phyloP scores from a whole-genome alignment of 1,284 basidiomycete genomes.

The Uromyces viciae-fabae region DNA sequence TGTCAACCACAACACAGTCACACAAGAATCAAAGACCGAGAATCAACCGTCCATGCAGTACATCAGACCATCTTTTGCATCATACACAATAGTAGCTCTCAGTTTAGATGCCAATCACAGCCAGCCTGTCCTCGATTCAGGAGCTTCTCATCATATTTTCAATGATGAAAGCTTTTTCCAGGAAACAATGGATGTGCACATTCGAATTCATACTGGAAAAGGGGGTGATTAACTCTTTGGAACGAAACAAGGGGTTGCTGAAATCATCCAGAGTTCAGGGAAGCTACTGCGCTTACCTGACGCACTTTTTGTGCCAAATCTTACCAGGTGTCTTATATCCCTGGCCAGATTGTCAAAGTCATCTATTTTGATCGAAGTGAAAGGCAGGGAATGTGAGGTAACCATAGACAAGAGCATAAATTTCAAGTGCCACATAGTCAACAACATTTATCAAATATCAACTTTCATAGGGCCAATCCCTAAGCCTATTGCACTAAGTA shows the following conservation, averaged over 20 bases:
- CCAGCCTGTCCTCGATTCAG: not conserved
- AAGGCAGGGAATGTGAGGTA: not conserved
- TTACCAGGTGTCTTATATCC: not conserved
- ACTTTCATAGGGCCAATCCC: not conserved
- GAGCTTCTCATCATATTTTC: slow-evolving; percentile 4
- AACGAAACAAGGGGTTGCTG: no score
- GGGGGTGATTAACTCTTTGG: not conserved
- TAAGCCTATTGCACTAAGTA: not conserved
- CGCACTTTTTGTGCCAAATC: not conserved
- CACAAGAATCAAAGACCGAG: not conserved
- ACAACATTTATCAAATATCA: not conserved
- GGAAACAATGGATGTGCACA: not conserved
- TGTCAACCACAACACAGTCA: not conserved
- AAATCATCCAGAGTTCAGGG: not conserved
- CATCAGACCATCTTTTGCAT: not conserved
- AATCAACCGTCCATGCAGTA: not conserved
- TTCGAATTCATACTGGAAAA: not conserved
- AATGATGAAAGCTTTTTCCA: not conserved
- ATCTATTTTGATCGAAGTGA: no score
- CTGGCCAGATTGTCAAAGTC: not conserved
- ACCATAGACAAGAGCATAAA: not conserved
- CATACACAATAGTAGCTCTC: not conserved
- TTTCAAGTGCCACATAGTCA: not conserved
- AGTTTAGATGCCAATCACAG: not conserved
- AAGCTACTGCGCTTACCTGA: not conserved